These are phyloP conservation scores for Ormosia emarginata DNA, from an alignment of 306 rosid species.

Conservation along the genomic window DNA sequence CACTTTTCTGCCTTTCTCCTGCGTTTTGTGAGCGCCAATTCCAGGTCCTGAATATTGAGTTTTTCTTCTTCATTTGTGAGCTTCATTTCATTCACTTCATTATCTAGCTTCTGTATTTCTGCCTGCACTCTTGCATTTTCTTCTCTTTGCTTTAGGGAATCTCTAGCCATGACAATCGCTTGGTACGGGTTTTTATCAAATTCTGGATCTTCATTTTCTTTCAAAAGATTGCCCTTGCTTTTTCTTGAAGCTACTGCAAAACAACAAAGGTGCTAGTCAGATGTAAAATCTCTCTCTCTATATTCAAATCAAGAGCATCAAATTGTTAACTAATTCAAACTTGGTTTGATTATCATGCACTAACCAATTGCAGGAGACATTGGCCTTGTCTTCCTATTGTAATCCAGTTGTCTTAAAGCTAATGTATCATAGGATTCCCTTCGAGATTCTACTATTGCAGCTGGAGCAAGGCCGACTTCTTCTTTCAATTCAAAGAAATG, in stretches of 20 bases:
- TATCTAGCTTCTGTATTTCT: slow-evolving; percentile 65
- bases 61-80: slow-evolving; percentile 80
- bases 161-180: slow-evolving; percentile 84
- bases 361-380: slow-evolving; percentile 67
- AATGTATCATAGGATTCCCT: slow-evolving; percentile 62
- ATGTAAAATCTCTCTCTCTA: neutral
- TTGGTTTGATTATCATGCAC: slow-evolving; percentile 22
- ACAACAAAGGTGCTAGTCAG: neutral
- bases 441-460: slow-evolving; percentile 72
- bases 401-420: slow-evolving; percentile 66
- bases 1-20: slow-evolving; percentile 80
- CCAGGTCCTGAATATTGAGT: slow-evolving; percentile 71
- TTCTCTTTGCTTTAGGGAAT: slow-evolving; percentile 87
- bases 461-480: slow-evolving; percentile 82
- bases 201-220: slow-evolving; percentile 81
- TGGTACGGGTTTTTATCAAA: slow-evolving; percentile 62
- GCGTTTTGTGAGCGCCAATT: slow-evolving; percentile 62
- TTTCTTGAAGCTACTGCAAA: slow-evolving; percentile 53
- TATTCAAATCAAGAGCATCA: neutral
- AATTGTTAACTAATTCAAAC: neutral
- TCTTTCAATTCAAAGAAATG: slow-evolving; percentile 74
- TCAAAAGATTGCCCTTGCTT: slow-evolving; percentile 34
- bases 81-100: slow-evolving; percentile 68
- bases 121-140: slow-evolving; percentile 61
- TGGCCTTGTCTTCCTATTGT: slow-evolving; percentile 59